Conservation (phyloP, 805 yeast genomes). For the Brettanomyces sp. region DNA sequence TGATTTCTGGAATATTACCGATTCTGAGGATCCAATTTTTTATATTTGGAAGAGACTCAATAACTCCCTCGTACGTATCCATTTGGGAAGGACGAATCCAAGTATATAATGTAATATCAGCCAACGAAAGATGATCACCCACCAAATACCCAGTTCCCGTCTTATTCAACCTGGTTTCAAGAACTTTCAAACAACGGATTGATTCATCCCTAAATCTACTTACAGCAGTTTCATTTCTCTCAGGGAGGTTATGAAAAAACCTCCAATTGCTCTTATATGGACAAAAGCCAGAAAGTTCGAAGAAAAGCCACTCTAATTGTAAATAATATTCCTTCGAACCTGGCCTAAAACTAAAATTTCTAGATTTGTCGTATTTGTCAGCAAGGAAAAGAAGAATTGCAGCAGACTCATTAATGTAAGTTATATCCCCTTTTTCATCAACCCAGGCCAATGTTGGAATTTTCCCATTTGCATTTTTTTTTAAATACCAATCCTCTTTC, state of each 20-base stretch:
- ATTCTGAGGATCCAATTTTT: conserved; percentile 32
- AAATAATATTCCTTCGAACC: conserved; percentile 39
- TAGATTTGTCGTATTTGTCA: conserved; percentile 49
- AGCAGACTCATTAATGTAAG: conserved; percentile 46
- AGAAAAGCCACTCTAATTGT: conserved; percentile 42
- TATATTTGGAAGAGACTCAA: conserved; percentile 28
- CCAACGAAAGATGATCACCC: conserved; percentile 49
- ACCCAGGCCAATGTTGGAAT: conserved; percentile 45
- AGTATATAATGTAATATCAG: conserved; percentile 43
- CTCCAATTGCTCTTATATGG: conserved; percentile 56
- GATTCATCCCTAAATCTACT: conserved; percentile 43
- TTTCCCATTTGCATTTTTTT: conserved; percentile 53
- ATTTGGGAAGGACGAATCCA: conserved; percentile 26
- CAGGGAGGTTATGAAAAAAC: conserved; percentile 27
- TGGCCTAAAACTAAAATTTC: conserved; percentile 32
- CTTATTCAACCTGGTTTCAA: conserved; percentile 38
- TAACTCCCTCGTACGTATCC: conserved; percentile 10
- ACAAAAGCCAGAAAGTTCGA: conserved; percentile 51
- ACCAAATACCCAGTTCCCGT: conserved; percentile 47
- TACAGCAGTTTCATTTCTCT: conserved; percentile 46
- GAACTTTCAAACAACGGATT: conserved; percentile 42
- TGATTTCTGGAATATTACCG: conserved; percentile 23
- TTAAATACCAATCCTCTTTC: conserved; percentile 47
- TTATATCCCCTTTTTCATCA: conserved; percentile 30
- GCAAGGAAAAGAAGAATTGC: conserved; percentile 53